Conservation (phyloP, 768 basidiomycete genomes). For the Leccinum olivaceopallidum region DNA sequence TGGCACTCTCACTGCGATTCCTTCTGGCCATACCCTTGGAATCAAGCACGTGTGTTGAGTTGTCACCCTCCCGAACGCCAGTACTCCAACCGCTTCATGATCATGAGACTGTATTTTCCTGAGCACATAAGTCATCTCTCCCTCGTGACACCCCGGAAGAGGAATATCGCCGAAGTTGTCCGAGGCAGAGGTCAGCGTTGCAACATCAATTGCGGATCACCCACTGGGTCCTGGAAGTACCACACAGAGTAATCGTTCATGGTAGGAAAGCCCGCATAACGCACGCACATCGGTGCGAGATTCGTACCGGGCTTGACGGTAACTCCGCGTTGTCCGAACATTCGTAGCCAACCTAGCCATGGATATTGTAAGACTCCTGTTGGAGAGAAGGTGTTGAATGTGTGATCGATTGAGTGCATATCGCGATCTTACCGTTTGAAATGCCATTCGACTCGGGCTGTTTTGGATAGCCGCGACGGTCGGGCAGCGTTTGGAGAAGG, state of each 20-base stretch:
- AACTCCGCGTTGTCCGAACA: neutral
- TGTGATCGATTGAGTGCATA: neutral
- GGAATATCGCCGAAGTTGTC: neutral
- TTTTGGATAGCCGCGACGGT: slow-evolving; percentile 10
- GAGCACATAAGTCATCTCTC: neutral
- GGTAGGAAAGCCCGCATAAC: neutral
- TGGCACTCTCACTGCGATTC: neutral
- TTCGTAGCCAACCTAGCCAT: neutral
- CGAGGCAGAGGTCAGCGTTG: neutral
- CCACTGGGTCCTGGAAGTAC: neutral
- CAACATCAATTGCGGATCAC: neutral
- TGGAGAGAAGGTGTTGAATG: neutral
- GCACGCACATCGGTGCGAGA: neutral
- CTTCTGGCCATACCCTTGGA: too few relatives aligned
- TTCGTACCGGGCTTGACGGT: neutral
- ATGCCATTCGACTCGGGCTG: neutral
- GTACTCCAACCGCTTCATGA: neutral
- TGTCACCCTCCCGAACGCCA: neutral
- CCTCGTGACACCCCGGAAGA: neutral
- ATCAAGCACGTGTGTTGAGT: neutral
- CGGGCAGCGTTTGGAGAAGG: slow-evolving; percentile 8
- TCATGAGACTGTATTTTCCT: neutral
- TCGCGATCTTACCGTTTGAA: neutral
- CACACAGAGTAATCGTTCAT: neutral
- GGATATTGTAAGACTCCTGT: neutral